phyloP scores from a whole-genome alignment of 2,329 filamentous ascomycete genomes.

The Ophiostoma fasciatum region DNA sequence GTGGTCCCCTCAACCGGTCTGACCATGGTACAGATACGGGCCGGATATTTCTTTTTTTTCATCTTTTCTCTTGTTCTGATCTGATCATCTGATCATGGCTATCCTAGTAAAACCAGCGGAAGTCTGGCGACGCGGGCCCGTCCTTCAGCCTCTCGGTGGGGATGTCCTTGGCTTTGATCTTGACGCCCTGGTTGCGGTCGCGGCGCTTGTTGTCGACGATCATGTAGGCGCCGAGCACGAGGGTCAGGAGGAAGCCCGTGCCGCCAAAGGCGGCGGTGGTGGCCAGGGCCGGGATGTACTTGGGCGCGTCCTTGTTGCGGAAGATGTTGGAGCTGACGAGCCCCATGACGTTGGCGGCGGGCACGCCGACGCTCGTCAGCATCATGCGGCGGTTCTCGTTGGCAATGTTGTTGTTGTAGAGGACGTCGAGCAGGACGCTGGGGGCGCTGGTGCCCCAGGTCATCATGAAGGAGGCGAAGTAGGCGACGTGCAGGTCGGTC shows the following conservation, averaged over 20 bases:
- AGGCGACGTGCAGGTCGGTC: slow-evolving; percentile 47
- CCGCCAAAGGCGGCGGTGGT: slow-evolving; percentile 51
- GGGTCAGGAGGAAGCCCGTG: slow-evolving; percentile 38
- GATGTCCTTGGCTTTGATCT: slow-evolving; percentile 38
- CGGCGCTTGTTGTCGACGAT: slow-evolving; percentile 47
- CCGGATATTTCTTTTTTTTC: too few relatives aligned
- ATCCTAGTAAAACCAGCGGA: slow-evolving; percentile 43
- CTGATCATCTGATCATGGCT: too few relatives aligned
- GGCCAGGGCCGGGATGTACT: slow-evolving; percentile 51
- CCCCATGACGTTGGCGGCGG: slow-evolving; percentile 64
- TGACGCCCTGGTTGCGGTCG: slow-evolving; percentile 39
- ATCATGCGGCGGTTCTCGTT: slow-evolving; percentile 58
- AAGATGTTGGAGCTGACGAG: slow-evolving; percentile 57
- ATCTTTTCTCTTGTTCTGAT: too few relatives aligned
- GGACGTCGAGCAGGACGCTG: slow-evolving; percentile 46
- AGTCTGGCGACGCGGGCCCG: slow-evolving; percentile 36
- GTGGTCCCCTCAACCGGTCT: slow-evolving; percentile 31
- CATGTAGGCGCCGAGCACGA: slow-evolving; percentile 48
- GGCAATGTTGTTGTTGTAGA: slow-evolving; percentile 73
- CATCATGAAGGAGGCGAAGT: slow-evolving; percentile 71
- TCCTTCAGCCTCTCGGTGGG: slow-evolving; percentile 40
- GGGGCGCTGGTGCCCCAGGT: slow-evolving; percentile 65
- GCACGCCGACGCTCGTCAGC: slow-evolving; percentile 57
- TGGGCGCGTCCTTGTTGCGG: slow-evolving; percentile 43
- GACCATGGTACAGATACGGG: slow-evolving; percentile 53